Conservation (phyloP, 495 filamentous ascomycete species). For the Hyaloscypha variabilis region DNA sequence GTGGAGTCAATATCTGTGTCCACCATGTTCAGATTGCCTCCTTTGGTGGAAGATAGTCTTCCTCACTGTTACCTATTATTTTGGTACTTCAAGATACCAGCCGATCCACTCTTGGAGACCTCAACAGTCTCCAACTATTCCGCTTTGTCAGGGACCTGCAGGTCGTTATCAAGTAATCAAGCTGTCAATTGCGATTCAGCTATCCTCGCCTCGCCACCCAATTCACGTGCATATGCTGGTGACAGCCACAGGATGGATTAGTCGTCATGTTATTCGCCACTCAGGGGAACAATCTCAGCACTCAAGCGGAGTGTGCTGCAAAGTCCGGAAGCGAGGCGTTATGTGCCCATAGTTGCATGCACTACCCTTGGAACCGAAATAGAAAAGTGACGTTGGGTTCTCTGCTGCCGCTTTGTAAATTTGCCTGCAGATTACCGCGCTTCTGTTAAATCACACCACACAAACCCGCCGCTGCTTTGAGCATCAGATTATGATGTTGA, state of each 20-base stretch:
- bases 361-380: slow-evolving; percentile 1
- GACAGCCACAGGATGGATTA: not conserved
- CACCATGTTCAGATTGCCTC: no score
- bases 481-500: not conserved
- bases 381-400: slow-evolving; percentile 5
- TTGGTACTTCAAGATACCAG: not conserved
- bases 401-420: slow-evolving; percentile 1
- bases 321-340: slow-evolving; percentile 1
- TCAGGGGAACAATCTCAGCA: not conserved
- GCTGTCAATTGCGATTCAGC: no score
- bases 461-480: not conserved
- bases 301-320: not conserved
- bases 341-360: not conserved
- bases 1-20: not conserved
- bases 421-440: not conserved
- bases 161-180: not conserved
- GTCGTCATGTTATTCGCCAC: not conserved
- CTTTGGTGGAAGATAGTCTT: no score
- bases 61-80: not conserved
- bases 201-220: not conserved
- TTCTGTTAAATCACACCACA: not conserved
- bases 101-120: not conserved
- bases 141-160: not conserved
- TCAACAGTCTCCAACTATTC: not conserved
- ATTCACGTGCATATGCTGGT: slow-evolving; percentile 2